phyloP scores from a whole-genome alignment of 805 yeast genomes.

The Saccharomycopsis fermentans region DNA sequence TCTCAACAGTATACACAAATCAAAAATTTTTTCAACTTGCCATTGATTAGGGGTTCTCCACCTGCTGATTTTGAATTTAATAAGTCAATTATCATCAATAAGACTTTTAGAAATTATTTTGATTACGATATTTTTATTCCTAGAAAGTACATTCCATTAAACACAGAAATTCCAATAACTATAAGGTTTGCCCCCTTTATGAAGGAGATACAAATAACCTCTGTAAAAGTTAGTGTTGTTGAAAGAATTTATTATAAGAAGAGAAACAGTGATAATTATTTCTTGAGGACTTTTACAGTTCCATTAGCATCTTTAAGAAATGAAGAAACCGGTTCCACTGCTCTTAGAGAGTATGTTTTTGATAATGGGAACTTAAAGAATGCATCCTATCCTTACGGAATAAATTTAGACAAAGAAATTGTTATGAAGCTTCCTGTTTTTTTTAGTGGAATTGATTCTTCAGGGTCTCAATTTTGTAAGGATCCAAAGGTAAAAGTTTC shows the following conservation, averaged over 20 bases:
- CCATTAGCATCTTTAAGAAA: constrained; percentile 59
- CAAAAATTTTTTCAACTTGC: constrained; percentile 14
- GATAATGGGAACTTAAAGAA: background rate
- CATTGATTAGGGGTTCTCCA: constrained; percentile 32
- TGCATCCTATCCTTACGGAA: background rate
- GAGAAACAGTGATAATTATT: constrained; percentile 32
- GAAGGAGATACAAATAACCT: constrained; percentile 50
- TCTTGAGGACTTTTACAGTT: constrained; percentile 39
- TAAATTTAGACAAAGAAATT: background rate
- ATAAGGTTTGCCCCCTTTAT: constrained; percentile 58
- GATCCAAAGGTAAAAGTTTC: constrained; percentile 2
- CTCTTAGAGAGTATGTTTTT: constrained; percentile 45
- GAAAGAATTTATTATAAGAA: constrained; percentile 59
- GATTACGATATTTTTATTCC: constrained; percentile 67
- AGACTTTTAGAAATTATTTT: constrained; percentile 63
- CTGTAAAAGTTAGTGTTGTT: constrained; percentile 54
- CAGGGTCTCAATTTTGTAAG: background rate
- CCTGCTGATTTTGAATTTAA: constrained; percentile 32
- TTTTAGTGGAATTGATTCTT: background rate
- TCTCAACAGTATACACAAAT: constrained; percentile 7
- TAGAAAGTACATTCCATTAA: constrained; percentile 54
- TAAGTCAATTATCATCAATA: constrained; percentile 67
- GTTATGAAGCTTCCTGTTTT: background rate
- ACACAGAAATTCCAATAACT: constrained; percentile 48
- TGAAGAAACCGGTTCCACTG: constrained; percentile 31